Base-by-base conservation (phyloP, 1,284 basidiomycete species). In the Phylloboletellus chloephorus region DNA sequence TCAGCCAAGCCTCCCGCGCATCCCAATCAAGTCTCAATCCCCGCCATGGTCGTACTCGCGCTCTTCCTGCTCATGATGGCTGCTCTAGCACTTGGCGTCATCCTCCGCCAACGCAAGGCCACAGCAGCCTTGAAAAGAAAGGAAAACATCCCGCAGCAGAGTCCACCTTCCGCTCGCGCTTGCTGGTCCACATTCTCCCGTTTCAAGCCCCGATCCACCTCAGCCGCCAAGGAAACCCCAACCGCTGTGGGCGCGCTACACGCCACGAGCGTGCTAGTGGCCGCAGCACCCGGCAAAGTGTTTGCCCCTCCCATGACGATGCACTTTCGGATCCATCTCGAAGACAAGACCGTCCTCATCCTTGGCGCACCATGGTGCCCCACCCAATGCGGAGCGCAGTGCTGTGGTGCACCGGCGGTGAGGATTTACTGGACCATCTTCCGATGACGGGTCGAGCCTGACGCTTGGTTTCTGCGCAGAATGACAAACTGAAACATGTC, bases 161-260 rank as follows among this genome's bases (percentile, higher is more conserved):
- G 35, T 4, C 29, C 22, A 3, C 19, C 6, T 3, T 20, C 31
- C 10, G 13, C 26, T 9, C 19, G 13, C 4, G 2, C 36, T 11
- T 8, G 2, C 22, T 17, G 24, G 31, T 39, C 36, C 1, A 30
- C 32, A 37, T 30, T 45, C 19, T 24, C 39, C 24, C 15, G 20
- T 19, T 20, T 37, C 29, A 32, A 33, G 19, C 5, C 19, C 15
- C 7, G 8, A 8, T 17, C 5, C 25, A 37, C 35, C 17, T 31
- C 20, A 26, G 15, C 7, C 19, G 4, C 26, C 35, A 15, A 13
- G 20, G 21, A 42, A 11, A 12, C 25, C 36, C 31, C 39, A 10
- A 46, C 58, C 34, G 37, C 45, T 36, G 52, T 61, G 9, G 43
- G 46, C 10, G 52, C 57, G 16, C 48, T 57, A 8, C 54, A 61